A percentile compares a stretch with the other conserved stretches of the same genome.
Evolutionary conservation across 2,329 filamentous ascomycete genomes (phyloP).

Genomic region (Westerdykella sp.): DNA sequence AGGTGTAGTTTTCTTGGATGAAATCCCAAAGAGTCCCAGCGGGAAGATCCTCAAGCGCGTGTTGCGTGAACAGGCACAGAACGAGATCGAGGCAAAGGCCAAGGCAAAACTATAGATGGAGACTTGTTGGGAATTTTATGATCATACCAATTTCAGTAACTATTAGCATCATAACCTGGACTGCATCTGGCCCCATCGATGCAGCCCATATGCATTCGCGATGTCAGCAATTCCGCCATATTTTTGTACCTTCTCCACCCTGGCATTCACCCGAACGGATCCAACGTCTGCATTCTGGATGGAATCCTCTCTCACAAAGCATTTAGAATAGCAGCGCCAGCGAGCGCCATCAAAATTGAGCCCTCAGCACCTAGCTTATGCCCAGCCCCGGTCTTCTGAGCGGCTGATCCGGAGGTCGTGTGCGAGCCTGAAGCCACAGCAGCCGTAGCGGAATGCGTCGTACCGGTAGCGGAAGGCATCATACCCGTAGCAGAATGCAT

Average conservation of each 20-base stretch:
- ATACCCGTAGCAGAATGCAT: slow-evolving; percentile 5
- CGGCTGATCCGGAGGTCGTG: slow-evolving; percentile 6
- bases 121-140: too few species aligned
- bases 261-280: too few species aligned
- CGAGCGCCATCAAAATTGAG: slow-evolving; percentile 15
- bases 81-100: slow-evolving; percentile 8
- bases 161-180: too few species aligned
- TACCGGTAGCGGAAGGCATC: slow-evolving; percentile 4
- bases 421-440: slow-evolving; percentile 3
- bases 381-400: slow-evolving; percentile 19
- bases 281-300: too few species aligned
- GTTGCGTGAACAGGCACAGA: slow-evolving; percentile 42
- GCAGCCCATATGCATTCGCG: too few species aligned
- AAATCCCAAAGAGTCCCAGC: slow-evolving; percentile 20
- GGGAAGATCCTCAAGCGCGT: slow-evolving; percentile 32
- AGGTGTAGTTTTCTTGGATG: slow-evolving; percentile 40
- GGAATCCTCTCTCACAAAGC: slow-evolving; percentile 6
- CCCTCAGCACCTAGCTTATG: slow-evolving; percentile 14
- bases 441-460: slow-evolving; percentile 4
- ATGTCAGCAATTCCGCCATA: too few species aligned
- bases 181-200: too few species aligned
- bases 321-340: slow-evolving; percentile 17
- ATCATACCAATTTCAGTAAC: too few species aligned
- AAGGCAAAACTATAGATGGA: slow-evolving; percentile 32
- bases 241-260: too few species aligned